These are phyloP conservation scores for Globisporangium lucens DNA, from an alignment of 352 stramenopile species.

Conservation along the genomic window DNA sequence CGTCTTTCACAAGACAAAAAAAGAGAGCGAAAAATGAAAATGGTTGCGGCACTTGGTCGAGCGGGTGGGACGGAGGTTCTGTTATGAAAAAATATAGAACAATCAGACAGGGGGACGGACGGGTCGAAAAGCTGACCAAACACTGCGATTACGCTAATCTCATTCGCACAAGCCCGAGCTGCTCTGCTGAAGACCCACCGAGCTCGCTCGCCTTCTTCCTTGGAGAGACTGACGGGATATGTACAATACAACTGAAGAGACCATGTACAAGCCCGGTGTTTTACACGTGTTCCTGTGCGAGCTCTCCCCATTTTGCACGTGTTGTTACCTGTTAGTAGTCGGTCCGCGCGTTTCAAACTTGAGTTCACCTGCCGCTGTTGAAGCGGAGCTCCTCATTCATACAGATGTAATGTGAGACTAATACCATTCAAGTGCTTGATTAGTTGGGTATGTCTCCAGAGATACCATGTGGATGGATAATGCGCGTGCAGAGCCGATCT, in stretches of 20 bases:
- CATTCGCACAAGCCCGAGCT: slow-evolving; percentile 1
- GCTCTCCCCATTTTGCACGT: not conserved
- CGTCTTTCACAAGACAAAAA: too few species aligned
- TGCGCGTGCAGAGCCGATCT: not conserved
- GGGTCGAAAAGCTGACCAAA: not conserved
- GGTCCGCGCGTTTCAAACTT: not conserved
- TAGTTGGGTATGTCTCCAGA: not conserved
- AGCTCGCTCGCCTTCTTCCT: not conserved
- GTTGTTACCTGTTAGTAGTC: not conserved
- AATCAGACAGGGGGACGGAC: not conserved
- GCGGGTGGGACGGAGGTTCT: not conserved
- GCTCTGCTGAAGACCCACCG: not conserved
- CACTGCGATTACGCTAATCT: slow-evolving; percentile 14
- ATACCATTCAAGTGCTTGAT: not conserved
- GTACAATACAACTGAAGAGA: not conserved
- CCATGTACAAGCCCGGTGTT: not conserved
- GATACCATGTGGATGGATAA: not conserved
- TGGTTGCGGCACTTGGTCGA: not conserved
- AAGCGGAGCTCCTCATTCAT: not conserved
- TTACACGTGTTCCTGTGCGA: not conserved
- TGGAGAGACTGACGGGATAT: too few species aligned
- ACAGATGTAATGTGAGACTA: not conserved
- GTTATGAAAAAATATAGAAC: slow-evolving; percentile 5
- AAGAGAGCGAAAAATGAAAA: not conserved
- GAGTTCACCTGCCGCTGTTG: too few species aligned